Percentiles rank a stretch among this genome's conserved stretches.
These are phyloP conservation scores for Acer campestre DNA, from an alignment of 345 rosid species.

Conservation along the genomic window DNA sequence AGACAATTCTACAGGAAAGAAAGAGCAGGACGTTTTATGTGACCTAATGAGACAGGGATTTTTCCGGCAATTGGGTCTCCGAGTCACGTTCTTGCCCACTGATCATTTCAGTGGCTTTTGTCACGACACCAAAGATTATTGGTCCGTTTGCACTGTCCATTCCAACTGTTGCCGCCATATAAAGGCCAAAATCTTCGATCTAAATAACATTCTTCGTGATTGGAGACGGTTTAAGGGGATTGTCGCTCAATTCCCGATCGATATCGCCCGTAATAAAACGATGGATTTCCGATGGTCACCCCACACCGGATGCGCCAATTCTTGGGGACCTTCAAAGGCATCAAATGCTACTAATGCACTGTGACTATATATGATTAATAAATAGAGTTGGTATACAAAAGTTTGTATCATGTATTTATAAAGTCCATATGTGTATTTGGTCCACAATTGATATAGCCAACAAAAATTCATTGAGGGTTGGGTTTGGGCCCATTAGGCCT, in stretches of 20 bases:
- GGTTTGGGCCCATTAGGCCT: neutral
- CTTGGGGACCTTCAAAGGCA: constrained; percentile 36
- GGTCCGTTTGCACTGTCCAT: constrained; percentile 62
- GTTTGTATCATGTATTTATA: no score
- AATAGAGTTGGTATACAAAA: neutral
- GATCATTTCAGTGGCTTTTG: constrained; percentile 79
- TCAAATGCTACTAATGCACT: neutral
- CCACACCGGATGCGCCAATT: constrained; percentile 38
- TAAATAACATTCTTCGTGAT: constrained; percentile 49
- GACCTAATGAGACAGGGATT: constrained; percentile 42
- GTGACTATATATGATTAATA: neutral
- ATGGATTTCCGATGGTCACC: constrained; percentile 37
- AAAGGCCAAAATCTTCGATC: constrained; percentile 63
- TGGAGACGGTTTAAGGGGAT: constrained; percentile 57
- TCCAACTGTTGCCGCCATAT: constrained; percentile 86
- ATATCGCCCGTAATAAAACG: constrained; percentile 13
- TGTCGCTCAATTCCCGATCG: neutral
- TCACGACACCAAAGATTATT: constrained; percentile 51
- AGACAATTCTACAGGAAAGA: constrained; percentile 50
- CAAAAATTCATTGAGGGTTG: neutral
- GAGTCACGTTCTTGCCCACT: constrained; percentile 54
- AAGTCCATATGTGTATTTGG: no score
- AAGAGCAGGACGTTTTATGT: constrained; percentile 75
- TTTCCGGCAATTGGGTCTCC: constrained; percentile 38
- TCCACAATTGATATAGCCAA: neutral